phyloP scores from a whole-genome alignment of 495 filamentous ascomycete genomes.

The Pyrenula aspistea region DNA sequence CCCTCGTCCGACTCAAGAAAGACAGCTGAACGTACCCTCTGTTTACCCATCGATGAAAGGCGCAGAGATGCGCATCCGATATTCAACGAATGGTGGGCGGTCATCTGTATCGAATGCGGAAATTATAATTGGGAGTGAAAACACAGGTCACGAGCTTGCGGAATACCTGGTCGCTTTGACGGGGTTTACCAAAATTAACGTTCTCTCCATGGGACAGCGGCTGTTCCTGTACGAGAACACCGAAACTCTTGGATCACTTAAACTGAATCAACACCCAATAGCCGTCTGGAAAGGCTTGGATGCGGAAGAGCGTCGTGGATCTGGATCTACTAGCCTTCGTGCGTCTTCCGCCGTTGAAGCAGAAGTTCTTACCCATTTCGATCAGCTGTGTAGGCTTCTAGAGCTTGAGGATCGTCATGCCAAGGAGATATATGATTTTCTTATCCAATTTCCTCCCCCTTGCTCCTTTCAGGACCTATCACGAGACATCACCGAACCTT shows the following conservation, averaged over 20 bases:
- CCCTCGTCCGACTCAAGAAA: constrained; percentile 17
- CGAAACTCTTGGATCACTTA: constrained; percentile 1
- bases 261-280: constrained; percentile 12
- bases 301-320: constrained; percentile 13
- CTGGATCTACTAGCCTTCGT: constrained; percentile 3
- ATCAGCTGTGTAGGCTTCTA: constrained; percentile 72
- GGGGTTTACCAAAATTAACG: constrained; percentile 55
- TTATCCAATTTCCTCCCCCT: constrained; percentile 61
- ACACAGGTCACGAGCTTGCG: constrained; percentile 54
- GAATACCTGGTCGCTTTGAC: constrained; percentile 51
- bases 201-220: constrained; percentile 37
- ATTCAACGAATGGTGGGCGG: constrained; percentile 32
- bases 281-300: constrained; percentile 29
- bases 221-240: constrained; percentile 30
- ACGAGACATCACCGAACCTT: constrained; percentile 33
- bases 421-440: constrained; percentile 60
- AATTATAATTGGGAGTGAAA: constrained; percentile 53
- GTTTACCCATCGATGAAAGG: constrained; percentile 23
- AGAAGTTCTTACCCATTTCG: constrained; percentile 75
- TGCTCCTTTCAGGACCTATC: constrained; percentile 43
- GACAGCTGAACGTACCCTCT: constrained; percentile 1
- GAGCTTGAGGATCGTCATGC: constrained; percentile 61
- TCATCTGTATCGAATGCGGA: constrained; percentile 39
- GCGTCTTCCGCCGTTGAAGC: constrained; percentile 41
- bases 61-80: constrained; percentile 52